Conservation (phyloP, 305 asterid genomes). For the Solanum hybrid region DNA sequence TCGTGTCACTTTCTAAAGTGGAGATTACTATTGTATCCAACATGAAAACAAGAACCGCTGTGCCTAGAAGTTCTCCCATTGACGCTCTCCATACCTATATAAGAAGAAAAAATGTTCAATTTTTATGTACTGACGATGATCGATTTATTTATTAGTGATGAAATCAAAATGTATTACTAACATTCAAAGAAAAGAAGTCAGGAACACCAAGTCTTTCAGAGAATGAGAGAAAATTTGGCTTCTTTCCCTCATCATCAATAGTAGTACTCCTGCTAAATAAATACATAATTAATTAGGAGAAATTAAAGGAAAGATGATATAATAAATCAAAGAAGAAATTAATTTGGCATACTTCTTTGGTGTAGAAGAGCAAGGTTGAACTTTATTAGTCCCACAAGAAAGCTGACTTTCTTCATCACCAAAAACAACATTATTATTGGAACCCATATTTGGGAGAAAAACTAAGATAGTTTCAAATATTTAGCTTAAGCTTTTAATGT, state of each 20-base stretch:
- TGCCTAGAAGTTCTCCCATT: constrained; percentile 53
- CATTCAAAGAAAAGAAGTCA: constrained; percentile 40
- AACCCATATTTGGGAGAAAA: constrained; percentile 13
- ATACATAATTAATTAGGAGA: not conserved
- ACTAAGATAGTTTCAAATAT: not conserved
- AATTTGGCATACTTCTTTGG: constrained; percentile 19
- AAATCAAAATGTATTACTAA: constrained; percentile 8
- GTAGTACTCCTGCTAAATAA: constrained; percentile 8
- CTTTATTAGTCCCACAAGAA: constrained; percentile 15
- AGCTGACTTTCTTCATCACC: constrained; percentile 36
- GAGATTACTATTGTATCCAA: constrained; percentile 61
- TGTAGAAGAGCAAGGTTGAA: constrained; percentile 30
- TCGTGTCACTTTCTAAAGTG: constrained; percentile 29
- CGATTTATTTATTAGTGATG: not conserved
- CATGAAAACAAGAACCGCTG: constrained; percentile 60
- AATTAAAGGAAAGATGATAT: too few relatives aligned
- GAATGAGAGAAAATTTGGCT: constrained; percentile 10
- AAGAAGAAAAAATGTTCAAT: not conserved
- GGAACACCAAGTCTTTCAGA: constrained; percentile 35
- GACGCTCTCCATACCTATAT: constrained; percentile 67
- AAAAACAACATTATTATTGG: not conserved
- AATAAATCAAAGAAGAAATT: not conserved
- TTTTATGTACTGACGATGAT: not conserved
- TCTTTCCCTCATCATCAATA: constrained; percentile 14
- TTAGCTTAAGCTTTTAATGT: not conserved